A percentile compares a stretch with the other conserved stretches of the same genome.
phyloP scores from a whole-genome alignment of 257 asterid species.

The Rhazya stricta region DNA sequence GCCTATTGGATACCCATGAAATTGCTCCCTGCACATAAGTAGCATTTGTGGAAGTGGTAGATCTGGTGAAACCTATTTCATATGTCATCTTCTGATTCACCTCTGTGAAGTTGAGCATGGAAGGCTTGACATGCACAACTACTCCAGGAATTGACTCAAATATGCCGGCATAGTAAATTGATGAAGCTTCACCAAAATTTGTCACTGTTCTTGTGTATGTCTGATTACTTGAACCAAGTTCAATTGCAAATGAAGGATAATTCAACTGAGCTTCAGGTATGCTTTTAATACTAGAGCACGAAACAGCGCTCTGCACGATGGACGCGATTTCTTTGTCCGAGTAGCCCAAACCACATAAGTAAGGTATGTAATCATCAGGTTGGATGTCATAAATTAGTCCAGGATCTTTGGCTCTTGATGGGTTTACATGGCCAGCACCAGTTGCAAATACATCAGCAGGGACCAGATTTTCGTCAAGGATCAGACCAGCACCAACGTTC shows the following conservation, averaged over 20 bases:
- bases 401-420: slow-evolving; percentile 31
- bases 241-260: slow-evolving; percentile 33
- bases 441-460: slow-evolving; percentile 21
- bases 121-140: slow-evolving; percentile 18
- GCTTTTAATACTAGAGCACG: slow-evolving; percentile 16
- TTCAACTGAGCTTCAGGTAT: slow-evolving; percentile 31
- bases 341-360: slow-evolving; percentile 31
- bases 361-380: slow-evolving; percentile 29
- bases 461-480: slow-evolving; percentile 16
- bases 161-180: slow-evolving; percentile 6
- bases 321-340: slow-evolving; percentile 21
- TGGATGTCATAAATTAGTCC: slow-evolving; percentile 31
- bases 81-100: slow-evolving; percentile 15
- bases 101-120: slow-evolving; percentile 13
- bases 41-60: neutral
- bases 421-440: slow-evolving; percentile 29
- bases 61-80: slow-evolving; percentile 17
- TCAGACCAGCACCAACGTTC: slow-evolving; percentile 9
- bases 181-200: slow-evolving; percentile 24
- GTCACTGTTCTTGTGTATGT: slow-evolving; percentile 29
- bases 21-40: slow-evolving; percentile 15
- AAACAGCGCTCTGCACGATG: slow-evolving; percentile 9
- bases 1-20: slow-evolving; percentile 16
- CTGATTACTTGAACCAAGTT: slow-evolving; percentile 11
- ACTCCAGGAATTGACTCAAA: slow-evolving; percentile 8